Evolutionary conservation across 352 stramenopile species (phyloP), one percentile per base, ranked within the genome.

Genomic region (Phytophthora aleatoria): DNA sequence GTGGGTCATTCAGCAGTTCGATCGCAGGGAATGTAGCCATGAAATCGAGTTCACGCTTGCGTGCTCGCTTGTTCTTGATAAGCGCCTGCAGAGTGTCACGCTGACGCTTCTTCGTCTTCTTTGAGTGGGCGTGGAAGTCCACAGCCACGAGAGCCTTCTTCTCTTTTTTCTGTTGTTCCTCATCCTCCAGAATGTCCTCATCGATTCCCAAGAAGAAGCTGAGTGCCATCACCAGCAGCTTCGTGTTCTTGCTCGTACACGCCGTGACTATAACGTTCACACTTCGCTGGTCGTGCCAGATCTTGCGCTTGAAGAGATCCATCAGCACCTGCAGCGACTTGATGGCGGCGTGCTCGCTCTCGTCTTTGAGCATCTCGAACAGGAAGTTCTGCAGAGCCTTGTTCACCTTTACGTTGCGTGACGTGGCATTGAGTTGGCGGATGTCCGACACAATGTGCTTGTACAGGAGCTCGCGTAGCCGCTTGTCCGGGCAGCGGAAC

Each of bases 181-280:
- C 87, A 64, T 99, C 97, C 36, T 98, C 85, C 12, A 98, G 80
- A 76, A 99, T 99, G 56, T 98, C 92, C 26, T 98, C 89, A 74
- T 99, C 97, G 72, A 99, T 99, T 38, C 97, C 97, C 16, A 99
- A 77, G 77, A 99, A 99, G 79, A 99, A 99, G 58, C 97, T 92
- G 61, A 99, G 88, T 6, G 95, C 85, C 50, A 97, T 92, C 38
- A 96, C 89, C 7, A 94, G 66, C 47, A 97, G 79, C 62, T 94
- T 95, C 13, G 85, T 87, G 71, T 95, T 92, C 73, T 90, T 91
- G 64, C 79, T 89, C 16, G 78, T 87, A 44, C 92, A 97, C 0
- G 96, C 97, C 26, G 92, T 94, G 10, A 95, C 97, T 30, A 99
- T 96, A 16, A 99, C 97, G 61, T 99, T 99, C 6, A 99, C 96